Evolutionary conservation across 2,329 filamentous ascomycete genomes (phyloP).

Genomic region (Leptographium procerum): DNA sequence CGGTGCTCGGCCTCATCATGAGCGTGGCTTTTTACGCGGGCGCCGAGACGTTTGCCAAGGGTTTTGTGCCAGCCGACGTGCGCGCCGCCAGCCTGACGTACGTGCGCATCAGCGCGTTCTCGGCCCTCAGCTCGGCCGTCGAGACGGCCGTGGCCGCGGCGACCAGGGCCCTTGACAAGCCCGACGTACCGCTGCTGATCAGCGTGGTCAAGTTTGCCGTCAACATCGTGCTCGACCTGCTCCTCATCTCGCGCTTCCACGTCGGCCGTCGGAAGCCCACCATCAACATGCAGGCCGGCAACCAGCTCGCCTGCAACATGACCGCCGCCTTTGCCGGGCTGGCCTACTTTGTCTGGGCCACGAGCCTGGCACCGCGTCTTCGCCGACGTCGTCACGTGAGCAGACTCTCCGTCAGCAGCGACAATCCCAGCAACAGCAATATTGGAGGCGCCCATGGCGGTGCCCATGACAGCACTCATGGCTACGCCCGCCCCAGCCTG

Average conservation of each 20-base stretch:
- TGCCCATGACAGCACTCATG: neutral
- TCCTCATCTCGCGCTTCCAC: slow-evolving; percentile 56
- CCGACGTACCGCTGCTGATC: slow-evolving; percentile 57
- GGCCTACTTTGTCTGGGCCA: slow-evolving; percentile 44
- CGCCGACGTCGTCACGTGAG: slow-evolving; percentile 6
- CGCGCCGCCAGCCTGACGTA: slow-evolving; percentile 48
- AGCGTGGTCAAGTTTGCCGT: slow-evolving; percentile 50
- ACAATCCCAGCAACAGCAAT: too few relatives aligned
- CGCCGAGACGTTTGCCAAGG: slow-evolving; percentile 41
- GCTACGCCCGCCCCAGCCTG: slow-evolving; percentile 24
- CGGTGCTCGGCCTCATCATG: slow-evolving; percentile 44
- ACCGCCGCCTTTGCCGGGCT: slow-evolving; percentile 43
- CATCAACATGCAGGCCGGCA: slow-evolving; percentile 52
- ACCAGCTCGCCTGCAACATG: slow-evolving; percentile 51
- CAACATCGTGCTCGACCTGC: slow-evolving; percentile 56
- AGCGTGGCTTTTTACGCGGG: slow-evolving; percentile 46
- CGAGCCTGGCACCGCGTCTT: slow-evolving; percentile 15
- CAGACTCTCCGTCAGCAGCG: neutral
- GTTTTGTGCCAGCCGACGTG: slow-evolving; percentile 52
- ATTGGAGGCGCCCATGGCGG: neutral
- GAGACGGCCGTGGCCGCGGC: slow-evolving; percentile 50
- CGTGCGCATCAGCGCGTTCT: slow-evolving; percentile 52
- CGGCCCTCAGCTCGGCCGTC: slow-evolving; percentile 48
- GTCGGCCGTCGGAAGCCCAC: slow-evolving; percentile 41
- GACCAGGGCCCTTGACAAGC: slow-evolving; percentile 55